Conservation (phyloP, 2,329 filamentous ascomycete genomes). For the Diaporthe caulivora region DNA sequence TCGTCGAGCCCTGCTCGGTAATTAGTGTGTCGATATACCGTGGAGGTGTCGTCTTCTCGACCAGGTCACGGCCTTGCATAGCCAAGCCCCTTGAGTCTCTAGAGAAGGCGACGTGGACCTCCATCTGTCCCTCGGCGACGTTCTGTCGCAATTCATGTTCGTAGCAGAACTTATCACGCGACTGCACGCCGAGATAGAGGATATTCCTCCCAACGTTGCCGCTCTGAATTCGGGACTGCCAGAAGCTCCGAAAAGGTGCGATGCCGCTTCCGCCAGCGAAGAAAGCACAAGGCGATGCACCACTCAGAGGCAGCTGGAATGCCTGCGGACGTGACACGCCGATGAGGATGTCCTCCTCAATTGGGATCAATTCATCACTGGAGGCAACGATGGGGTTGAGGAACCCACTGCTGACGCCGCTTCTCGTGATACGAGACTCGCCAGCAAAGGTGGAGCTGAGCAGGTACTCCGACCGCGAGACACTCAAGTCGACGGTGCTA, state of each 20-base stretch:
- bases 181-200: slow-evolving; percentile 65
- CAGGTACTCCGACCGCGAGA: slow-evolving; percentile 64
- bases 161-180: slow-evolving; percentile 64
- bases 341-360: slow-evolving; percentile 62
- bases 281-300: slow-evolving; percentile 62
- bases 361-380: slow-evolving; percentile 53
- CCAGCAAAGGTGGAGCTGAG: slow-evolving; percentile 57
- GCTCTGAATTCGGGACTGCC: slow-evolving; percentile 59
- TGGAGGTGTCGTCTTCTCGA: slow-evolving; percentile 62
- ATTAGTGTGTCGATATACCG: slow-evolving; percentile 66
- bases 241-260: slow-evolving; percentile 66
- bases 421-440: slow-evolving; percentile 48
- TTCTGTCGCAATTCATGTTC: slow-evolving; percentile 61
- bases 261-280: slow-evolving; percentile 68
- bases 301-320: slow-evolving; percentile 64
- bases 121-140: slow-evolving; percentile 61
- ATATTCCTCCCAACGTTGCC: slow-evolving; percentile 58
- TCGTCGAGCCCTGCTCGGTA: slow-evolving; percentile 61
- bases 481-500: slow-evolving; percentile 62
- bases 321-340: slow-evolving; percentile 64
- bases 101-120: slow-evolving; percentile 66
- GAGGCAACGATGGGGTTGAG: slow-evolving; percentile 61
- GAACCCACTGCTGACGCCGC: slow-evolving; percentile 66
- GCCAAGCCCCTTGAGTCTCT: slow-evolving; percentile 61
- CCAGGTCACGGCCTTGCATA: slow-evolving; percentile 52